phyloP scores from a whole-genome alignment of 2,329 filamentous ascomycete genomes.

The Chaetomiaceae sp. region DNA sequence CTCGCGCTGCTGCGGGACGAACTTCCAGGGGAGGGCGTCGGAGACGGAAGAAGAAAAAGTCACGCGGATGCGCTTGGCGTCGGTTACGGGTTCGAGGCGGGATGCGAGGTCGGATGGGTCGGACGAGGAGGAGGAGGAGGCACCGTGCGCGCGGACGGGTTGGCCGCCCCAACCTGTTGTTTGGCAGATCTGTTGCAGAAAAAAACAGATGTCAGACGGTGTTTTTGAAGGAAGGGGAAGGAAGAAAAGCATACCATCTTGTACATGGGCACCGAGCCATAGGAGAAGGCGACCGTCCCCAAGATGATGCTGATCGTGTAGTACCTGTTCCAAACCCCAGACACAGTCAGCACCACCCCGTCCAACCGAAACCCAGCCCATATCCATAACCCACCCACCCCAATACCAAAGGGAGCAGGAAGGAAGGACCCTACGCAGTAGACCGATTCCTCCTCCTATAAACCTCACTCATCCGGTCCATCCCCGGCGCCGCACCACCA shows the following conservation, averaged over 20 bases:
- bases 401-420: neutral
- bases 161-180: conserved; percentile 90
- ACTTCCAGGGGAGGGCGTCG: conserved; percentile 95
- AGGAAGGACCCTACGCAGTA: conserved; percentile 50
- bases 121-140: conserved; percentile 33
- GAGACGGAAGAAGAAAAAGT: conserved; percentile 96
- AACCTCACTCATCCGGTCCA: conserved; percentile 60
- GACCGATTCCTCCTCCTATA: conserved; percentile 66
- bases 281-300: conserved; percentile 73
- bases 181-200: conserved; percentile 62
- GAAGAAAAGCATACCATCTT: conserved; percentile 61
- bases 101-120: conserved; percentile 59
- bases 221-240: neutral
- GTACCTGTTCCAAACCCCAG: conserved; percentile 47
- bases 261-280: conserved; percentile 80
- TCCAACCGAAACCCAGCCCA: conserved; percentile 21
- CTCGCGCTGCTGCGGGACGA: conserved; percentile 92
- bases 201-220: too few relatives aligned
- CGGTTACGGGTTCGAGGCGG: conserved; percentile 74
- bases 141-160: conserved; percentile 73
- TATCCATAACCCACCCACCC: neutral
- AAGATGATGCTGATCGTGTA: conserved; percentile 75
- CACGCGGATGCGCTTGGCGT: conserved; percentile 81
- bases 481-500: conserved; percentile 41
- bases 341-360: neutral